Evolutionary conservation across 2,329 filamentous ascomycete genomes (phyloP).

Genomic region (Cyphellophora europaea): DNA sequence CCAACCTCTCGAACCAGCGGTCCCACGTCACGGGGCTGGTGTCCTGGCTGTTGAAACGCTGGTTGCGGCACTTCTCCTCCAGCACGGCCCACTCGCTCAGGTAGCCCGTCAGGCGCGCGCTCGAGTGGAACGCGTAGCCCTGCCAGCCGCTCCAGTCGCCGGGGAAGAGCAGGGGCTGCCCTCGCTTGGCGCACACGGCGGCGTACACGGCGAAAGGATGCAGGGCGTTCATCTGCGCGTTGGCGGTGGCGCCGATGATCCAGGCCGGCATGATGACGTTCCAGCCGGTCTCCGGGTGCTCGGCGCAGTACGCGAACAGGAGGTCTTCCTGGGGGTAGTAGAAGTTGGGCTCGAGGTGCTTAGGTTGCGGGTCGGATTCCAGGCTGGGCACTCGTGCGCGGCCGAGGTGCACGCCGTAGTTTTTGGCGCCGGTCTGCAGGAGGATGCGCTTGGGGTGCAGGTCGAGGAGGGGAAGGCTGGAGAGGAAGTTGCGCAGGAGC

Average conservation of each 20-base stretch:
- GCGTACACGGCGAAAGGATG: conserved; percentile 43
- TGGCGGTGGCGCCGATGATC: conserved; percentile 32
- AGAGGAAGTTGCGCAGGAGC: conserved; percentile 40
- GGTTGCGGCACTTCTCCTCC: conserved; percentile 23
- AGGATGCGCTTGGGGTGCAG: conserved; percentile 39
- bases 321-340: conserved; percentile 22
- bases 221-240: conserved; percentile 36
- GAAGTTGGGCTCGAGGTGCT: conserved; percentile 20
- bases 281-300: conserved; percentile 27
- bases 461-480: conserved; percentile 30
- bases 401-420: conserved; percentile 43
- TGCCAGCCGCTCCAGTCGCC: conserved; percentile 37
- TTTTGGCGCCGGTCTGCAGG: conserved; percentile 44
- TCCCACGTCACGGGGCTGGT: conserved; percentile 38
- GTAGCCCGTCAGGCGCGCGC: conserved; percentile 39
- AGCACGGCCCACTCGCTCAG: conserved; percentile 43
- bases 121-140: conserved; percentile 30
- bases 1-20: conserved; percentile 38
- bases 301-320: conserved; percentile 28
- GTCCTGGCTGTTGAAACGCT: conserved; percentile 30
- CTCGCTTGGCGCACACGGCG: conserved; percentile 34
- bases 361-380: conserved; percentile 22
- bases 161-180: conserved; percentile 34
- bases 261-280: conserved; percentile 39
- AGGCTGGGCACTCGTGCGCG: conserved; percentile 20